These are phyloP conservation scores for Colletotrichum phormii DNA, from an alignment of 2,329 filamentous ascomycete species.

Conservation along the genomic window DNA sequence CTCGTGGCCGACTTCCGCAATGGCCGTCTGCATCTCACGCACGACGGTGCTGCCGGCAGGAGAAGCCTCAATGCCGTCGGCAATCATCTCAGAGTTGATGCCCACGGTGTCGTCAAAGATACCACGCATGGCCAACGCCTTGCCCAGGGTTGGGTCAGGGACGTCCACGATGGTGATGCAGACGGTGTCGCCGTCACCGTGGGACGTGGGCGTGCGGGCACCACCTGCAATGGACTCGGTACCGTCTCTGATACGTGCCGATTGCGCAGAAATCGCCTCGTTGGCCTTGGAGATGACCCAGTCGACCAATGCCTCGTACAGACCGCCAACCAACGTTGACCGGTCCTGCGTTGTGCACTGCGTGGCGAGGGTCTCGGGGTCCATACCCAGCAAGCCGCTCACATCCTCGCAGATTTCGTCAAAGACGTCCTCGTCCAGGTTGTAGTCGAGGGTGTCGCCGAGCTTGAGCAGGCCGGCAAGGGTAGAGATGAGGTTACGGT, in stretches of 20 bases:
- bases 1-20: conserved; percentile 81
- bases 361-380: conserved; percentile 82
- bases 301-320: conserved; percentile 95
- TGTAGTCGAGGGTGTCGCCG: conserved; percentile 88
- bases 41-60: conserved; percentile 83
- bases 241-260: conserved; percentile 73
- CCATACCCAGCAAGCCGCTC: conserved; percentile 84
- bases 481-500: conserved; percentile 86
- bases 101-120: conserved; percentile 93
- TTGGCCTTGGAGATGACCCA: conserved; percentile 95
- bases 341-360: conserved; percentile 89
- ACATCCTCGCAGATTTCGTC: conserved; percentile 93
- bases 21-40: conserved; percentile 87
- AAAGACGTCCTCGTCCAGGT: conserved; percentile 84
- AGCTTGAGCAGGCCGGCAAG: conserved; percentile 90
- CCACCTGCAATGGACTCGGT: conserved; percentile 76
- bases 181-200: conserved; percentile 85
- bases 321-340: conserved; percentile 81
- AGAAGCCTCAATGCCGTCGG: conserved; percentile 86
- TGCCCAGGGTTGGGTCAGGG: conserved; percentile 82
- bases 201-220: conserved; percentile 72
- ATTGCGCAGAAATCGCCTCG: conserved; percentile 80
- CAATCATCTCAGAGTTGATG: conserved; percentile 97
- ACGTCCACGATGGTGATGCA: conserved; percentile 90
- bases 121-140: conserved; percentile 88